phyloP scores from a whole-genome alignment of 192 early-diverging fungal species.

The Funneliformis geosporum region DNA sequence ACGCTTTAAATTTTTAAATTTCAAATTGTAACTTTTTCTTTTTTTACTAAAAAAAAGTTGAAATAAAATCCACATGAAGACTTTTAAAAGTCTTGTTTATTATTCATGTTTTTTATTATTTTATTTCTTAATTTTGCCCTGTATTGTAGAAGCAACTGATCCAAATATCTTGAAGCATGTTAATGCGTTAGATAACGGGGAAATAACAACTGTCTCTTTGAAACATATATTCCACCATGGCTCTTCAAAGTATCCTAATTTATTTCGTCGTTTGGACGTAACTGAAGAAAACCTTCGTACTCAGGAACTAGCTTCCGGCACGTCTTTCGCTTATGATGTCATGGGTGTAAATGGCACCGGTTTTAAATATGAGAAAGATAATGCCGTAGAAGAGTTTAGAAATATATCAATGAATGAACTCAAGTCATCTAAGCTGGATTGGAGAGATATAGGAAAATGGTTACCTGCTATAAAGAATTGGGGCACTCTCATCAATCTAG shows the following conservation, averaged over 20 bases:
- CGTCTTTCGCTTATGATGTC: constrained; percentile 33
- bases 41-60: background rate
- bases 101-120: background rate
- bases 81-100: background rate
- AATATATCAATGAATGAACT: constrained; percentile 26
- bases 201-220: constrained; percentile 28
- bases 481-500: constrained; percentile 70
- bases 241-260: constrained; percentile 32
- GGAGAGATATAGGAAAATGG: constrained; percentile 25
- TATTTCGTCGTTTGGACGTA: constrained; percentile 40
- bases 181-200: background rate
- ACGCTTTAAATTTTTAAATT: no score
- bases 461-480: constrained; percentile 77
- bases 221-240: constrained; percentile 47
- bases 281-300: background rate
- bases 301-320: constrained; percentile 29
- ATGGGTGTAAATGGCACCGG: constrained; percentile 25
- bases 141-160: background rate
- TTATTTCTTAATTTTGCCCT: background rate
- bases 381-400: constrained; percentile 38
- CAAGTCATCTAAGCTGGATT: constrained; percentile 35
- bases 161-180: background rate
- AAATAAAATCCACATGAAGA: background rate
- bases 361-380: constrained; percentile 32
- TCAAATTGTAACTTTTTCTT: no score